Conservation (phyloP, 139 green algal genomes). For the Chlorella sp. region DNA sequence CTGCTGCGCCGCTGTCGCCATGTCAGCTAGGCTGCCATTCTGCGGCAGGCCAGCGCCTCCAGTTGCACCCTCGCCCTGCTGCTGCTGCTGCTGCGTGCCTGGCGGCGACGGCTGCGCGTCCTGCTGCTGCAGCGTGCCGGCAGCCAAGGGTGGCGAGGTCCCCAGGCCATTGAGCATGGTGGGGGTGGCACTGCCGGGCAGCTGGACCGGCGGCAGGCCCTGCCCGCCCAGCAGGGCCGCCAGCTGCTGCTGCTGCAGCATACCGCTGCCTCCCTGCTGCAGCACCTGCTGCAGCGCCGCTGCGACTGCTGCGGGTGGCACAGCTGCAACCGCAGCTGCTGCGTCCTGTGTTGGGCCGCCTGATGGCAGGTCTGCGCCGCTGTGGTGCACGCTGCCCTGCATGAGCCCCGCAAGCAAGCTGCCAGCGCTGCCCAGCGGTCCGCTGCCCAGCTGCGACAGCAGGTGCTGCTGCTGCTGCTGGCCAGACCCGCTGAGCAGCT, state of each 20-base stretch:
- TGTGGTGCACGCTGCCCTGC: conserved; percentile 15
- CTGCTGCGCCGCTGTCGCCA: no score
- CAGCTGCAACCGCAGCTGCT: background rate
- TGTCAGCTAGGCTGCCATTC: background rate
- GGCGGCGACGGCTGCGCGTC: no score
- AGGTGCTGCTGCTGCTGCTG: background rate
- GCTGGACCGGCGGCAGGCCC: no score
- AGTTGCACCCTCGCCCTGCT: no score
- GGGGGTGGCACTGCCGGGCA: no score
- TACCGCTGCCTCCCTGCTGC: conserved; percentile 10
- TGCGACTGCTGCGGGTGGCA: conserved; percentile 23
- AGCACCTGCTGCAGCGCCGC: background rate
- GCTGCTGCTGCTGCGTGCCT: no score
- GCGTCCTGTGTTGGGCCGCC: background rate
- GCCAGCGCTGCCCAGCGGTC: no score
- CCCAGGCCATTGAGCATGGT: no score
- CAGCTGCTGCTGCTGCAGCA: background rate
- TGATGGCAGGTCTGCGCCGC: background rate
- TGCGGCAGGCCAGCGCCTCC: background rate
- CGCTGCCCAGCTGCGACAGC: background rate
- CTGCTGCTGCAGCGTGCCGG: no score
- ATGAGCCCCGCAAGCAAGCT: conserved; percentile 1
- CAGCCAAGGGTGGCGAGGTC: no score
- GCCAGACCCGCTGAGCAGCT: no score
- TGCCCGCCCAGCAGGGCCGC: no score